phyloP scores from a whole-genome alignment of 192 early-diverging fungal genomes.

The Umbelopsis sp. region DNA sequence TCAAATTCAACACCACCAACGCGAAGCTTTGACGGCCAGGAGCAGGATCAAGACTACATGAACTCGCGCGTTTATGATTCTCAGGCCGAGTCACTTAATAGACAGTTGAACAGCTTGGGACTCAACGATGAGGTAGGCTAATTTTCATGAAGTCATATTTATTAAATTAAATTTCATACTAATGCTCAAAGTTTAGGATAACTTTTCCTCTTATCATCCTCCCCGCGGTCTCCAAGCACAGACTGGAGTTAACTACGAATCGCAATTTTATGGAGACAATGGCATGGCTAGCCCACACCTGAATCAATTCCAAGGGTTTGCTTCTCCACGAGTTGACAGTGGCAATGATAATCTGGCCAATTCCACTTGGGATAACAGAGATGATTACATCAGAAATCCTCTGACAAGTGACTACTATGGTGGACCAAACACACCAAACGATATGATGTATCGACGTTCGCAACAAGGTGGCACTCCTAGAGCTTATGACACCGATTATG shows the following conservation, averaged over 20 bases:
- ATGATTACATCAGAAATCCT: neutral
- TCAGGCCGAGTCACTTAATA: constrained; percentile 11
- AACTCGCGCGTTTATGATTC: constrained; percentile 10
- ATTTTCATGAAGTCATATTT: neutral
- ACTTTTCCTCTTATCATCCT: constrained; percentile 8
- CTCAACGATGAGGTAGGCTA: constrained; percentile 34
- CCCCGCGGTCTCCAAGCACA: constrained; percentile 1
- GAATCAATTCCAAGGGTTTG: constrained; percentile 3
- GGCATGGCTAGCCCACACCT: neutral
- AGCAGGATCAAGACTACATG: constrained; percentile 15
- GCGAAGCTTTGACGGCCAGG: constrained; percentile 12
- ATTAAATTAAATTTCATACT: neutral
- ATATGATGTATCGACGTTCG: constrained; percentile 15
- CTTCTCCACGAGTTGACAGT: constrained; percentile 1
- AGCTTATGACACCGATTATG: constrained; percentile 20
- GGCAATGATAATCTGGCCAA: neutral
- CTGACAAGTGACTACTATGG: constrained; percentile 6
- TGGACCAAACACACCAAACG: neutral
- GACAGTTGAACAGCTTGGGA: constrained; percentile 11
- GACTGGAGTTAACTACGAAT: neutral
- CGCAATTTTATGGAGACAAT: constrained; percentile 14
- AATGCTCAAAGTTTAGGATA: neutral
- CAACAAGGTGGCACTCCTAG: neutral
- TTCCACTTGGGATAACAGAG: constrained; percentile 3
- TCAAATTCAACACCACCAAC: constrained; percentile 35